Evolutionary conservation across 2,329 filamentous ascomycete genomes (phyloP), one percentile per base, ranked within the genome.

Genomic region (Claviceps sp.): DNA sequence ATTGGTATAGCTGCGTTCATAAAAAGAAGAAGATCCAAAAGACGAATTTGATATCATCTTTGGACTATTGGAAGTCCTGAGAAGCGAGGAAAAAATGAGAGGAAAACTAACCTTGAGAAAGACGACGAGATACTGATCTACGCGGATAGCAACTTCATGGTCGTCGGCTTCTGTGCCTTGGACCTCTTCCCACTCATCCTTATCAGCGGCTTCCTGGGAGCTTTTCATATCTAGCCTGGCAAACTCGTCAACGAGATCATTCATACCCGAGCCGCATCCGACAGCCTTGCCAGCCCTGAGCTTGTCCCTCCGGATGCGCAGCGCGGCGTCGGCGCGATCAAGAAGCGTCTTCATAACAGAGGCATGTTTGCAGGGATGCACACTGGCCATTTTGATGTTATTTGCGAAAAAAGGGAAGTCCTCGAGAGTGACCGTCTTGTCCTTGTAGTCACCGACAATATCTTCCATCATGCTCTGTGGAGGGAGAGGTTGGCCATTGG

Each of bases 401-500:
- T 87, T 85, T 57, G 88, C 86, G 66, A 94, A 93, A 73, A 95
- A 96, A 46, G 88, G 89, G 65, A 98, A 98, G 68, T 96, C 89
- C 66, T 98, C 93, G 53, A 97, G 82, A 1, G 93, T 98, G 54
- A 98, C 93, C 0, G 93, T 98, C 76, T 98, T 98, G 73, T 95
- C 89, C 66, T 94, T 94, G 75, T 95, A 95, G 72, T 95, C 89
- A 55, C 90, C 89, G 38, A 95, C 86, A 52, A 95, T 95, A 66
- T 95, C 89, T 68, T 95, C 88, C 86, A 95, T 94, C 89, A 95
- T 95, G 50, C 84, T 75, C 49, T 85, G 78, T 2, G 89, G 89
- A 3, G 85, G 80, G 0, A 95, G 82, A 1, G 90, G 89, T 57
- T 89, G 85, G 29, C 87, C 87, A 53, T 81, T 79, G 26, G 86